Conservation (phyloP, 352 stramenopile genomes). For the Globisporangium middletonii region DNA sequence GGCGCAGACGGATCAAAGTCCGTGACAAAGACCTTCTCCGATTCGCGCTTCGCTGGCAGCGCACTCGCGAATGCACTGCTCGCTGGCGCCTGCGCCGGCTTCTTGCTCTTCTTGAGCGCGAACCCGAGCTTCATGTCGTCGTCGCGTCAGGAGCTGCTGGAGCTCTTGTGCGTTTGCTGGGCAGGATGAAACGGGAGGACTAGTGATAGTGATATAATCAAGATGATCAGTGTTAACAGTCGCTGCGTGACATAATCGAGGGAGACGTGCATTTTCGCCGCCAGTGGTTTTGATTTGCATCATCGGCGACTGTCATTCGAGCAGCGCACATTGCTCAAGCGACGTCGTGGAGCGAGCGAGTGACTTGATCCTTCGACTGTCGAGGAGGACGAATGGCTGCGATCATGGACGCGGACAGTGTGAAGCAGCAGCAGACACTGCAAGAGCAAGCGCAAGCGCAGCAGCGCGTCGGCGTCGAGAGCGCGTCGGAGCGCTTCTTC, state of each 20-base stretch:
- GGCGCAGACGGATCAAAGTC: slow-evolving; percentile 53
- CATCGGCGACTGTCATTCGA: no score
- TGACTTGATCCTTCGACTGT: no score
- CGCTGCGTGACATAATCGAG: no score
- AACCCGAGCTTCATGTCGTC: slow-evolving; percentile 54
- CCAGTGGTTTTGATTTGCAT: background rate
- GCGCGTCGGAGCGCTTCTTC: slow-evolving; percentile 46
- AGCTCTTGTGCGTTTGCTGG: background rate
- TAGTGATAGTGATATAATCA: no score
- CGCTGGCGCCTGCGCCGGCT: slow-evolving; percentile 5
- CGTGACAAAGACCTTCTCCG: slow-evolving; percentile 67
- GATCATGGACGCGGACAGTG: slow-evolving; percentile 6
- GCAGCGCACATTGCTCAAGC: background rate
- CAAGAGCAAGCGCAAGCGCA: background rate
- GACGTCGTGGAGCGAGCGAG: background rate
- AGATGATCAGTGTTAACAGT: no score
- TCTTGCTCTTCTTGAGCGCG: slow-evolving; percentile 69
- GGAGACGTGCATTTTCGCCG: background rate
- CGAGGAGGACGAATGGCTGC: slow-evolving; percentile 2
- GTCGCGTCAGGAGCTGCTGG: background rate
- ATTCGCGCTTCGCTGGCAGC: slow-evolving; percentile 2
- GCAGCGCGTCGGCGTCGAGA: background rate
- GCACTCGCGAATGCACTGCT: slow-evolving; percentile 20
- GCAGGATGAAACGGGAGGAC: no score
- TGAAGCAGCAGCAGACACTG: background rate